Evolutionary conservation across 306 rosid species (phyloP), one percentile per base, ranked within the genome.

Genomic region (Myrica gale): DNA sequence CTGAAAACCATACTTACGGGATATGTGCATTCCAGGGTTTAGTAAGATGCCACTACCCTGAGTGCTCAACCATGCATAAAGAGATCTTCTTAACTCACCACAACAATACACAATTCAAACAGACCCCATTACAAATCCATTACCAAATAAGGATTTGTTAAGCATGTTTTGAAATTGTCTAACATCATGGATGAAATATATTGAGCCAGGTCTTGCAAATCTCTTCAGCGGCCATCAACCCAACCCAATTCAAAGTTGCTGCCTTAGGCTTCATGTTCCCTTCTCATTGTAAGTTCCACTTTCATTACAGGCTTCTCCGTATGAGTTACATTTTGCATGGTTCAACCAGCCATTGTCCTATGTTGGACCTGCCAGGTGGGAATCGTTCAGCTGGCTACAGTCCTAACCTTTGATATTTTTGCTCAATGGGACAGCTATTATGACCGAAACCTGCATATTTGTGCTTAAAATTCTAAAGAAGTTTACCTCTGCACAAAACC

Each of bases 311-410:
- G 63, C 50, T 42, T 7, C 39, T 42, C 41, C 16, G 21, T 17
- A 66, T 66, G 70, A 7, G 48, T 65, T 66, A 66, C 50, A 42
- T 17, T 66, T 66, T 13, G 70, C 9, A 66, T 41, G 69, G 48
- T 16, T 13, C 23, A 8, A 39, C 47, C 46, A 63, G 20, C 47
- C 69, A 6, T 16, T 37, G 12, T 63, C 11, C 21, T 63, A 13
- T 16, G 10, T 6, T 63, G 69, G 48, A 63, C 6, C 69, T 39
- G 23, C 69, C 69, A 63, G 4, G 69, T 39, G 47, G 19, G 48
- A 63, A 39, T 8, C 8, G 13, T 46, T 63, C 69, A 15, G 42
- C 0, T 20, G 32, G 65, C 9, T 57, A 4, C 37, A 57, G 65
- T 21, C 21, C 15, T 9, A 57, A 57, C 16, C 16, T 26, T 57